Evolutionary conservation across 805 yeast genomes (phyloP).

Genomic region (Saccharomycopsis olivae): DNA sequence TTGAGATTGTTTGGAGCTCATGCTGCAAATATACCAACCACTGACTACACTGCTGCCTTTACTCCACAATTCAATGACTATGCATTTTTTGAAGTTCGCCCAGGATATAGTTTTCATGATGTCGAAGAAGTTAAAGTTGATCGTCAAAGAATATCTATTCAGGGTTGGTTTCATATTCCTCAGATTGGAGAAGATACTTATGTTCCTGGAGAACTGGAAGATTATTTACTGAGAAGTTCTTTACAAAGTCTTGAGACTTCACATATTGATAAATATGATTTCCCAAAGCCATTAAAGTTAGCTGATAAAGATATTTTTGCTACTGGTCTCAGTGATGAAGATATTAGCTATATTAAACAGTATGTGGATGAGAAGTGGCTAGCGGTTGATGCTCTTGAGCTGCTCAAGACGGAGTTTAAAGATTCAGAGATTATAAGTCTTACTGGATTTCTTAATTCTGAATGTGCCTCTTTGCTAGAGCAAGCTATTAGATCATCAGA

Average conservation of each 20-base stretch:
- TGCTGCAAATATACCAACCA: conserved; percentile 79
- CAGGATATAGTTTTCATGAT: conserved; percentile 94
- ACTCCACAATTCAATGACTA: conserved; percentile 94
- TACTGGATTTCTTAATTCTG: conserved; percentile 47
- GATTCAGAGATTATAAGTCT: conserved; percentile 59
- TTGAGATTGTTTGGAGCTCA: conserved; percentile 77
- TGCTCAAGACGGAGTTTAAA: no score
- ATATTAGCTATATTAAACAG: conserved; percentile 21
- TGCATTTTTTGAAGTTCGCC: conserved; percentile 92
- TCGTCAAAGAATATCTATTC: conserved; percentile 82
- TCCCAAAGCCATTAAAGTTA: conserved; percentile 45
- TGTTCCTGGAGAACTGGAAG: conserved; percentile 73
- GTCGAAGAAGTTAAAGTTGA: conserved; percentile 95
- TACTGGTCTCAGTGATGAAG: conserved; percentile 5
- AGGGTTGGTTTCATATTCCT: conserved; percentile 99
- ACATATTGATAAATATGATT: conserved; percentile 68
- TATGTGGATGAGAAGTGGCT: conserved; percentile 50
- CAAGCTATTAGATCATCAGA: conserved; percentile 45
- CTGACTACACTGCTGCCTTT: conserved; percentile 59
- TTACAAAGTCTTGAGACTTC: conserved; percentile 70
- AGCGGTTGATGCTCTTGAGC: background rate
- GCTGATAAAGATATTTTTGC: background rate
- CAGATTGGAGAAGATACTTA: conserved; percentile 86
- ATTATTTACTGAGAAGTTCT: conserved; percentile 62
- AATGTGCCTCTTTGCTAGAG: conserved; percentile 38